Evolutionary conservation across 2,329 filamentous ascomycete species (phyloP), one percentile per base, ranked within the genome.

Genomic region (Dactylellina leptospora): DNA sequence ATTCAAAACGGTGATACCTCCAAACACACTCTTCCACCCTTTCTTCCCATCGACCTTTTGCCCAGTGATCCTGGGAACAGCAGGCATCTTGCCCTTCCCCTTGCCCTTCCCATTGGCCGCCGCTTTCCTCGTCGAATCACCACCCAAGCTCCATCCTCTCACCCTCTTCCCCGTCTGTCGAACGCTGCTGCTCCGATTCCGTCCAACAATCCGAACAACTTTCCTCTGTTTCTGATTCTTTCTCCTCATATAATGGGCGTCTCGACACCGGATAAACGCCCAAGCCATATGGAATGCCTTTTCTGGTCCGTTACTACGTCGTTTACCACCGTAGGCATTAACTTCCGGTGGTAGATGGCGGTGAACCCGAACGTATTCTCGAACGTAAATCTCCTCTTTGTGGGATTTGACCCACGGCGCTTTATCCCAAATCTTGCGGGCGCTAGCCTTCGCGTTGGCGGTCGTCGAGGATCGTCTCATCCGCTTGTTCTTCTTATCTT

Each of bases 231-330:
- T 72, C 27, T 63, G 16, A 5, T 58, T 55, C 53, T 72, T 64
- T n/a, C 53, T 22, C 10, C 53, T 47, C 68, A 72, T 72, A 28
- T 72, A 72, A 20, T 59, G 64, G 11, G 68, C 68, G 27, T 72
- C 68, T 4, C 69, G 61, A 38, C 69, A 73, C 22, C 61, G 28
- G 5, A 73, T 33, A 25, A 73, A 73, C 55, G 60, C 62, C 69
- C 69, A 73, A 20, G 69, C 69, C 69, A 73, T 73, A 42, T 66
- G 55, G 42, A 73, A 47, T 22, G 62, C 62, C 61, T 73, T 73
- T 33, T 73, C 69, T 1, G 69, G 69, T 10, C 69, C 69, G 40
- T 73, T 73, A 27, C 60, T 68, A 13, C 69, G 58, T 59, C 62
- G 44, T 30, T 40, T 44, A 2, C 60, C 55, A 4, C 51, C 50